Base-by-base conservation (phyloP, 192 early-diverging fungal species). In the Umbelopsis isabellina region DNA sequence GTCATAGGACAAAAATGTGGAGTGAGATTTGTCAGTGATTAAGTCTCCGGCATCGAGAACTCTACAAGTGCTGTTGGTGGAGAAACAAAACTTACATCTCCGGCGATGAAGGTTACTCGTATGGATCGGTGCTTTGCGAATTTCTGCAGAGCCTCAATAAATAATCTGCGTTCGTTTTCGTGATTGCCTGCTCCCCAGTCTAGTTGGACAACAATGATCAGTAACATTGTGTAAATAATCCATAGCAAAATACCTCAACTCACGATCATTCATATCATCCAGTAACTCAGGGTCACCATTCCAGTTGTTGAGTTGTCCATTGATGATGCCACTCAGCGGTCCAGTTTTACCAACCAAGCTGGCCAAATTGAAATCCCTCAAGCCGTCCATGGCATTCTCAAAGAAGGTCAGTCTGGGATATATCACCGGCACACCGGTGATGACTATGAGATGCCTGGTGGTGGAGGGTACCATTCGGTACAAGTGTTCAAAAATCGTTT, bases 221-320 rank as follows among this genome's bases (percentile, higher is more conserved):
- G 18, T 50, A 25, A 37, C 21, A n/a, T 9, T 13, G 10, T 15
- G 13, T 25, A 33, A 30, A 21, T 23, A 2, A 2, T 9, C 37
- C 0, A 41, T 41, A 10, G 3, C 18, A 44, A 21, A 30, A 47
- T 46, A 21, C 18, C 65, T 66, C 33, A 80, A 75, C 81, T 74
- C 73, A 70, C 80, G 90, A 74, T 95, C 93, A 78, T 89, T 89
- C 86, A 95, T 78, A 70, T 95, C 93, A 74, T 95, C 94, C 23
- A 88, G 75, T 23, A 95, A 79, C 69, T 95, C 92, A 27, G 91
- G 90, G 72, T 93, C 91, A 58, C 92, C 93, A 82, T 92, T 91
- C 72, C 72, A 73, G 18, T 73, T 66, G 33, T 73, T 73, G 16
- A 73, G 7, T 30, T 73, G 72, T 0, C 72, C 72, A 30, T 44